Conservation (phyloP, 768 basidiomycete genomes). For the Boletus rubescentipes region DNA sequence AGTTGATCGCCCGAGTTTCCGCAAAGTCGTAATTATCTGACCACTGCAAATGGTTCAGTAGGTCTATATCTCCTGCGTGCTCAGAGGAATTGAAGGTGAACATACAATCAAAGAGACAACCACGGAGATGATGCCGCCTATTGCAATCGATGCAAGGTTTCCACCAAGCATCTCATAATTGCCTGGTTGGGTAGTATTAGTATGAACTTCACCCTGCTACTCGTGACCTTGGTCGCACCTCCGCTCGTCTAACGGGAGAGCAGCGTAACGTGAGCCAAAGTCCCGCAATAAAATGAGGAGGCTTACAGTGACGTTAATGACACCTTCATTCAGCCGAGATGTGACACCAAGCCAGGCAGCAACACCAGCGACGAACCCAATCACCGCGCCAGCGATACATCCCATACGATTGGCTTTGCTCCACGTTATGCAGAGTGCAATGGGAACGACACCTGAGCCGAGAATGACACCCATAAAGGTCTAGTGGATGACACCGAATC, state of each 20-base stretch:
- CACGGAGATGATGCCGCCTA: conserved; percentile 76
- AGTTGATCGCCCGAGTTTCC: conserved; percentile 76
- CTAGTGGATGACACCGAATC: conserved; percentile 34
- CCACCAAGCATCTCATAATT: conserved; percentile 82
- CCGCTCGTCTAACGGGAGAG: conserved; percentile 41
- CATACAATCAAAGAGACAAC: conserved; percentile 62
- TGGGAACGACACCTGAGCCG: conserved; percentile 83
- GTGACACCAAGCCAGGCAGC: conserved; percentile 88
- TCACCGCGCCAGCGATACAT: conserved; percentile 70
- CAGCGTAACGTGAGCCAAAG: neutral
- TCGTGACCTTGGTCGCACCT: conserved; percentile 41
- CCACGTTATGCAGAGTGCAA: conserved; percentile 86
- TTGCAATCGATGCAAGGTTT: conserved; percentile 81
- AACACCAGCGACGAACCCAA: conserved; percentile 68
- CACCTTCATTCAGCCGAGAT: conserved; percentile 61
- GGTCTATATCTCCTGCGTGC: neutral
- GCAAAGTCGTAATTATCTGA: conserved; percentile 85
- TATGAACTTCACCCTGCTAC: neutral
- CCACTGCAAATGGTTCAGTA: conserved; percentile 41
- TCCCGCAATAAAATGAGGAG: neutral
- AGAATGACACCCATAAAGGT: conserved; percentile 88
- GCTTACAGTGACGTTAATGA: conserved; percentile 69
- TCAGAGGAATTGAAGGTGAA: neutral
- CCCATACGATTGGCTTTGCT: conserved; percentile 82
- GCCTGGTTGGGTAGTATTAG: conserved; percentile 22